Evolutionary conservation across 2,329 filamentous ascomycete species (phyloP), one percentile per base, ranked within the genome.

Genomic region (Teratosphaeria zuluensis): DNA sequence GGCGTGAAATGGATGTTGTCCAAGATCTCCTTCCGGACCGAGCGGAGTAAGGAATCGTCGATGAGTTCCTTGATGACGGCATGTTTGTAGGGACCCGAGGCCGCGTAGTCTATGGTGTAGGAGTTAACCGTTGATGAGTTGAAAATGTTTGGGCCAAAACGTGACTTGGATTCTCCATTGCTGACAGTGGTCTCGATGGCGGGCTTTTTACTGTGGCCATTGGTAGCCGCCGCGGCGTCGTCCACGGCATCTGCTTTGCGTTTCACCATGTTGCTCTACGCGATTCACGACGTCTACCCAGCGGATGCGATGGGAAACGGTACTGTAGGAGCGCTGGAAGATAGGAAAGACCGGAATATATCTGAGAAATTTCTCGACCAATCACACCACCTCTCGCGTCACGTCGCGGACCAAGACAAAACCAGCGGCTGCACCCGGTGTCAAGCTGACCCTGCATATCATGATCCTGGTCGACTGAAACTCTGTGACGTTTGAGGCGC

Each of bases 1-100:
- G 92, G 92, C 12, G 94, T 96, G 77, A 99, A 99, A 65, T 89
- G 86, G 65, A 99, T 89, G 71, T 96, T 92, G 66, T 88, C 81
- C 74, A 87, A 87, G 74, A 97, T 92, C 77, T 99, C 94, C 69
- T 82, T 77, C 71, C 94, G 91, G 60, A 99, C 94, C 58, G 84
- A 81, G 69, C 92, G 92, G 53, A 99, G 84, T 19, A 99, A 85
- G 54, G 79, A 74, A 67, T 92, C 87, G 74, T 94, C 80, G 72
- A 97, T 87, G 51, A 99, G 79, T 57, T 83, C 79, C 65, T 85
- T 81, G 70, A 99, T 96, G 56, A 99, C 92, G 66, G 88, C 88
- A 73, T 99, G 92, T 72, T 92, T 91, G 80, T 99, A 99, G 4
- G 86, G 87, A 19, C 78, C 73, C 9, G 87, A 89, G 7, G 76